Evolutionary conservation across 202 grass and related monocot genomes (phyloP).

Genomic region (Miscanthus sacchariflorus): DNA sequence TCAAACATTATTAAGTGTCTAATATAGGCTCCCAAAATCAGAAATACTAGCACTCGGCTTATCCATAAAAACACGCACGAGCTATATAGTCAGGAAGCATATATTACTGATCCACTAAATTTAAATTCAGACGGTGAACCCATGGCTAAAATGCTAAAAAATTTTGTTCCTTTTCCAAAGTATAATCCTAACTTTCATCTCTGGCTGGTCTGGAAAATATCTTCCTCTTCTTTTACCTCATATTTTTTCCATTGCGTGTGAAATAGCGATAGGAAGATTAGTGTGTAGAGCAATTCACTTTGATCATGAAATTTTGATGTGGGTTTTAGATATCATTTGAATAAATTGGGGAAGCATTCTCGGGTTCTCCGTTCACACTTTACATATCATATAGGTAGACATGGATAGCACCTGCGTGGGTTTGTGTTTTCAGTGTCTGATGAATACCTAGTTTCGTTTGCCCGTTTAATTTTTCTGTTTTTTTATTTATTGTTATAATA

Average conservation of each 20-base stretch:
- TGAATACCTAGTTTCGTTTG: neutral
- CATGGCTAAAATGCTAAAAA: neutral
- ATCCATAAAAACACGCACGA: neutral
- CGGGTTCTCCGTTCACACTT: neutral
- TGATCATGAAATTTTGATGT: neutral
- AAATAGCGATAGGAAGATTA: neutral
- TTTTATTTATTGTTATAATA: neutral
- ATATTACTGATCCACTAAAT: neutral
- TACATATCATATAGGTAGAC: neutral
- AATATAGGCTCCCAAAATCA: neutral
- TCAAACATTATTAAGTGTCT: neutral
- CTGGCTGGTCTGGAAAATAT: neutral
- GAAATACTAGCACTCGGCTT: neutral
- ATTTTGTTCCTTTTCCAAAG: neutral
- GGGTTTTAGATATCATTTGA: neutral
- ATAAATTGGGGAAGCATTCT: neutral
- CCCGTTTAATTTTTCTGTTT: neutral
- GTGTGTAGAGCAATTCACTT: neutral
- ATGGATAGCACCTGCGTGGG: neutral
- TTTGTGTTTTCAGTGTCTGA: neutral
- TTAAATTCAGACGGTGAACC: neutral
- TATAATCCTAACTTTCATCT: neutral
- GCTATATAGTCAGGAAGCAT: neutral
- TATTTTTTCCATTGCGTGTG: neutral
- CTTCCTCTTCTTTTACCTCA: neutral